A percentile compares a stretch with the other conserved stretches of the same genome.
Conservation (phyloP, 2,329 filamentous ascomycete genomes). For the Cytospora piceae region DNA sequence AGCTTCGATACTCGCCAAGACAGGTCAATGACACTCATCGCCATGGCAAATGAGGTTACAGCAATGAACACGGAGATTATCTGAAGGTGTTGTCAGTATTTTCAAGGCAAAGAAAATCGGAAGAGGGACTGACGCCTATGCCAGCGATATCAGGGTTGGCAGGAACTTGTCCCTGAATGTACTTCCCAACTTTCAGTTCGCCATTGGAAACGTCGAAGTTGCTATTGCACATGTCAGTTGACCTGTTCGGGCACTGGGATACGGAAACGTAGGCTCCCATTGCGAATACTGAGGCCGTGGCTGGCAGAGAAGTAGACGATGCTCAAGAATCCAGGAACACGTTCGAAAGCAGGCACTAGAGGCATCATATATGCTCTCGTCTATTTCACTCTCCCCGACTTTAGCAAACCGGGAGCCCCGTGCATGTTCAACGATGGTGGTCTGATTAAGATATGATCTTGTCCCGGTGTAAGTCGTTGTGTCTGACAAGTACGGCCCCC, state of each 20-base stretch:
- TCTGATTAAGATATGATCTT: background rate
- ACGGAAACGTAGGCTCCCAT: background rate
- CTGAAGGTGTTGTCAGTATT: background rate
- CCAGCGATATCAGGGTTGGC: conserved; percentile 6
- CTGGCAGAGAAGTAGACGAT: background rate
- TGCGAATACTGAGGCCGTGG: background rate
- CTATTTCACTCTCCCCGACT: background rate
- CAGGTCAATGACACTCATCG: conserved; percentile 1
- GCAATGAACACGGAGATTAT: conserved; percentile 5
- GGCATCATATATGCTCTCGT: background rate
- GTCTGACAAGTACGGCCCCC: background rate
- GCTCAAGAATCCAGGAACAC: background rate
- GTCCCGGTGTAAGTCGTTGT: background rate
- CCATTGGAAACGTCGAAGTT: background rate
- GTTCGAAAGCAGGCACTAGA: background rate
- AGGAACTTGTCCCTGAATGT: background rate
- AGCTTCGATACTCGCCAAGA: conserved; percentile 3
- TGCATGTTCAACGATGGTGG: background rate
- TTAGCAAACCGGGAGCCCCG: too few species aligned
- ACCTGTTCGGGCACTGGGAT: background rate
- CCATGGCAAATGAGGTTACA: conserved; percentile 1
- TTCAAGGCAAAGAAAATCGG: background rate
- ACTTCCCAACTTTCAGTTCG: background rate
- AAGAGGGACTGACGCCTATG: background rate
- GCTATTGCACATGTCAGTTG: background rate